These are phyloP conservation scores for Plasmodium malariae DNA, from an alignment of 169 alveolate genomes.

Conservation along the genomic window DNA sequence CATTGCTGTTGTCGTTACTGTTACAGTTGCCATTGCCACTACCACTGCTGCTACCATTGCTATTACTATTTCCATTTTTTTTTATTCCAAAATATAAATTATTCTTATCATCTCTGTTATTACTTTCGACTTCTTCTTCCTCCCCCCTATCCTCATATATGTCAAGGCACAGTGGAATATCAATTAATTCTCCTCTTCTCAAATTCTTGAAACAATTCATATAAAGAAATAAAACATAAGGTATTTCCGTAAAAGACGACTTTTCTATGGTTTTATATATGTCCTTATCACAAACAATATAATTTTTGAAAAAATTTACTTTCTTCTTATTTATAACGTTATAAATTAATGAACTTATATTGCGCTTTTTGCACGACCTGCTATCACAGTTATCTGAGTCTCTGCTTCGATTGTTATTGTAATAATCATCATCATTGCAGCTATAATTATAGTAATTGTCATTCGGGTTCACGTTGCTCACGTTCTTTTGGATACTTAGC, in stretches of 20 bases:
- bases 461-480: too few species aligned
- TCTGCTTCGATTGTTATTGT: slow-evolving; percentile 11
- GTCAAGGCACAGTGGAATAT: slow-evolving; percentile 91
- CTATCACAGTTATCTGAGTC: slow-evolving; percentile 66
- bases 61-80: too few species aligned
- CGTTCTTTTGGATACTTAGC: too few species aligned
- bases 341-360: slow-evolving; percentile 19
- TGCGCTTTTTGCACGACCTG: slow-evolving; percentile 11
- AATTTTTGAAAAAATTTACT: slow-evolving; percentile 57
- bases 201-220: slow-evolving; percentile 89
- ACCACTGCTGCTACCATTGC: neutral
- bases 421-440: neutral
- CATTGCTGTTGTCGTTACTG: slow-evolving; percentile 9
- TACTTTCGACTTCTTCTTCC: slow-evolving; percentile 12
- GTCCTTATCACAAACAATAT: slow-evolving; percentile 64
- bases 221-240: slow-evolving; percentile 90
- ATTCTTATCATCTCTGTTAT: slow-evolving; percentile 66
- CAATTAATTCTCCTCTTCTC: slow-evolving; percentile 92
- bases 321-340: slow-evolving; percentile 22
- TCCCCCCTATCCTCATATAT: slow-evolving; percentile 80
- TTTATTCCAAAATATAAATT: too few species aligned
- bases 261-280: slow-evolving; percentile 89
- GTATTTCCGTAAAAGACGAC: slow-evolving; percentile 86
- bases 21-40: too few species aligned
- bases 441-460: too few species aligned